Evolutionary conservation across 2,329 filamentous ascomycete genomes (phyloP).

Genomic region (Leptographium flavum): DNA sequence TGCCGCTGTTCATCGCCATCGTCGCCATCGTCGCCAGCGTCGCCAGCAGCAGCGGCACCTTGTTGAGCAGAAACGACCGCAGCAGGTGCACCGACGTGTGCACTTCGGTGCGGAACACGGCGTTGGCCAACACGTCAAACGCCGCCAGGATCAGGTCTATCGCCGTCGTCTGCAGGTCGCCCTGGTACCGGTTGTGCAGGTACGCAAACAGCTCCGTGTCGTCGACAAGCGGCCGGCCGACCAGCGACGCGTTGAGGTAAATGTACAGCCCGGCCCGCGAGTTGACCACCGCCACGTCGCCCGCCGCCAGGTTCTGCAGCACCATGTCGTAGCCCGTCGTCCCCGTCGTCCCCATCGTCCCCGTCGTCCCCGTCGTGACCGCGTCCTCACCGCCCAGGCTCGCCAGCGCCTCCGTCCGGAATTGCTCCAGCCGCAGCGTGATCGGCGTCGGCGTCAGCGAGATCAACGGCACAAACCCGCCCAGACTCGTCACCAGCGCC

Average conservation of each 20-base stretch:
- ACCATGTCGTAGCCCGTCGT: slow-evolving; percentile 25
- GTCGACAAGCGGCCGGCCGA: slow-evolving; percentile 70
- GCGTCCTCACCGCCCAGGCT: slow-evolving; percentile 38
- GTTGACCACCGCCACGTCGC: slow-evolving; percentile 57
- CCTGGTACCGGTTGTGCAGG: slow-evolving; percentile 66
- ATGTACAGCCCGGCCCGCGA: slow-evolving; percentile 74
- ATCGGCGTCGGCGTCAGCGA: slow-evolving; percentile 42
- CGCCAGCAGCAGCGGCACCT: slow-evolving; percentile 39
- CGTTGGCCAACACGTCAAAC: slow-evolving; percentile 81
- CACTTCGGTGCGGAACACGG: slow-evolving; percentile 53
- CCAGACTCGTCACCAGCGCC: slow-evolving; percentile 34
- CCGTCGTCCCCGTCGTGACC: slow-evolving; percentile 17
- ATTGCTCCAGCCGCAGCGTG: slow-evolving; percentile 38
- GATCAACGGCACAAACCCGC: slow-evolving; percentile 39
- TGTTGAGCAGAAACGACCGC: slow-evolving; percentile 72
- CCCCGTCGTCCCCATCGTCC: no score
- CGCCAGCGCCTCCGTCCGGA: slow-evolving; percentile 41
- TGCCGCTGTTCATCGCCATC: no score
- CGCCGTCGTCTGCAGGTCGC: slow-evolving; percentile 61
- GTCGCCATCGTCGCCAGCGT: slow-evolving; percentile 43
- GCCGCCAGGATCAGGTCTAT: slow-evolving; percentile 76
- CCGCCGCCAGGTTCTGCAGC: slow-evolving; percentile 37
- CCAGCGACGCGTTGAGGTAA: slow-evolving; percentile 74
- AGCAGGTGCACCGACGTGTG: slow-evolving; percentile 53
- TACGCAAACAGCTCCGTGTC: slow-evolving; percentile 67